Conservation (phyloP, 2,329 filamentous ascomycete genomes). For the Talaromyces sp. region DNA sequence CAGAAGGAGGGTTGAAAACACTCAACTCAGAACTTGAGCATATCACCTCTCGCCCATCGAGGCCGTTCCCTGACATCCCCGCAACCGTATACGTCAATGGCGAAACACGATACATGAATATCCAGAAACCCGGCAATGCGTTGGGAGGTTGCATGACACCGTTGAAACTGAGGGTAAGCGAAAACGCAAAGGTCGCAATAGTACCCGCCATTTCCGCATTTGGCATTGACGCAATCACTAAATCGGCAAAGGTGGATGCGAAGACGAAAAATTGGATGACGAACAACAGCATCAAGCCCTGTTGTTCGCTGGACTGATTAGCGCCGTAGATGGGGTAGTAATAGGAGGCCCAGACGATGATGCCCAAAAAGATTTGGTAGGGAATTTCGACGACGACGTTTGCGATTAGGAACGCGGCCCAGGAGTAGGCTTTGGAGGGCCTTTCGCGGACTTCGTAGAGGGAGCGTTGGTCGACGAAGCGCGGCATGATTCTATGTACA, state of each 20-base stretch:
- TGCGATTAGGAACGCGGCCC: slow-evolving; percentile 67
- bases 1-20: slow-evolving; percentile 58
- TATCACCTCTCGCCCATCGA: slow-evolving; percentile 4
- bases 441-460: slow-evolving; percentile 60
- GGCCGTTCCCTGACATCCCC: slow-evolving; percentile 27
- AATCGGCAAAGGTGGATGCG: slow-evolving; percentile 67
- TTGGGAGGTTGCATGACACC: slow-evolving; percentile 59
- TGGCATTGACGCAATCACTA: slow-evolving; percentile 68
- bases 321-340: slow-evolving; percentile 46
- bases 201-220: slow-evolving; percentile 65
- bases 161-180: slow-evolving; percentile 57
- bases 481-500: slow-evolving; percentile 49
- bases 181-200: slow-evolving; percentile 58
- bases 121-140: slow-evolving; percentile 68
- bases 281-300: slow-evolving; percentile 64
- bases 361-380: slow-evolving; percentile 52
- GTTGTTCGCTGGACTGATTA: slow-evolving; percentile 23
- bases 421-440: slow-evolving; percentile 69
- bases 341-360: slow-evolving; percentile 59
- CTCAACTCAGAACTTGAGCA: slow-evolving; percentile 14
- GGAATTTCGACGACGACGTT: slow-evolving; percentile 71
- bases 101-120: slow-evolving; percentile 69
- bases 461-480: slow-evolving; percentile 56
- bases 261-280: slow-evolving; percentile 66
- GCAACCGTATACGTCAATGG: slow-evolving; percentile 61